Evolutionary conservation across 2,329 filamentous ascomycete genomes (phyloP).

Genomic region (Colletotrichum sp.): DNA sequence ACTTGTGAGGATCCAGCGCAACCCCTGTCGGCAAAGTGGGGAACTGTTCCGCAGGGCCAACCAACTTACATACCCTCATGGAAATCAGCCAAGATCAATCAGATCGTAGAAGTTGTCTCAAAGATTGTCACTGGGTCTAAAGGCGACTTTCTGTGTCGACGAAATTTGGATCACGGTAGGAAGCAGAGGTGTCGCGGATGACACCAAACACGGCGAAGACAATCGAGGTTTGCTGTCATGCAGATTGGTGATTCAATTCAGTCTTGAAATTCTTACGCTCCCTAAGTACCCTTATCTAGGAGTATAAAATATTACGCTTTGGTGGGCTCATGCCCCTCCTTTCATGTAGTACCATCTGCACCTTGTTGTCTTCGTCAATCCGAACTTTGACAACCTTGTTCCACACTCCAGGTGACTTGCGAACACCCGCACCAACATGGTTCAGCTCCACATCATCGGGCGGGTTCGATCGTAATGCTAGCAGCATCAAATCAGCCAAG

Average conservation of each 20-base stretch:
- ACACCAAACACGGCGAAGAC: too few relatives aligned
- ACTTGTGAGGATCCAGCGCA: neutral
- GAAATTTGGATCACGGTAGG: too few relatives aligned
- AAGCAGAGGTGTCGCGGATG: too few relatives aligned
- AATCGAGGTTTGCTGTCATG: too few relatives aligned
- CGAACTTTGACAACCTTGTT: neutral
- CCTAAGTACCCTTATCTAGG: too few relatives aligned
- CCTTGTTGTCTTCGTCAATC: neutral
- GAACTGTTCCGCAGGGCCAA: neutral
- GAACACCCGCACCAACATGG: neutral
- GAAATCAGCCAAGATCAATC: too few relatives aligned
- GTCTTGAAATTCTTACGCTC: too few relatives aligned
- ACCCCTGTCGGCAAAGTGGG: neutral
- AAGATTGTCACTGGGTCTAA: too few relatives aligned
- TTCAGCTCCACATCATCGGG: neutral
- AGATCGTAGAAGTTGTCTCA: too few relatives aligned
- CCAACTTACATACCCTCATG: neutral
- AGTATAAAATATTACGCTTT: neutral
- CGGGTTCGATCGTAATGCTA: neutral
- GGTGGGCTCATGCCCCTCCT: neutral
- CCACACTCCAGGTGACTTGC: neutral
- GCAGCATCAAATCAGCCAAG: neutral
- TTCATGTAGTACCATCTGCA: neutral
- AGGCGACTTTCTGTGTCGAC: too few relatives aligned
- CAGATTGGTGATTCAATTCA: too few relatives aligned